Percentiles rank a stretch among this genome's conserved stretches.
These are phyloP conservation scores for Cyphellophora attinorum DNA, from an alignment of 2,329 filamentous ascomycete genomes.

Conservation along the genomic window DNA sequence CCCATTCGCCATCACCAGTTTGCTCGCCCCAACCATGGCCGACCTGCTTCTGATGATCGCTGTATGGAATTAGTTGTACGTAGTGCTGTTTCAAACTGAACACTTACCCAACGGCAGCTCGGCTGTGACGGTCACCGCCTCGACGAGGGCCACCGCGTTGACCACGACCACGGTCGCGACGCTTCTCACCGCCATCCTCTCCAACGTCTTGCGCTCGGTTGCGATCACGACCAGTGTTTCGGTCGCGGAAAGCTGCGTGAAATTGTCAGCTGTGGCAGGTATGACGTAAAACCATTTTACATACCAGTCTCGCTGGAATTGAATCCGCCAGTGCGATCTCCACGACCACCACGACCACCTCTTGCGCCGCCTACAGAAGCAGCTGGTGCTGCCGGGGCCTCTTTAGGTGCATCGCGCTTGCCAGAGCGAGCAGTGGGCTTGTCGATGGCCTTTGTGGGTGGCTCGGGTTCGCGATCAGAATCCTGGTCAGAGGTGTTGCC, in stretches of 20 bases:
- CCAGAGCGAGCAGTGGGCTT: conserved; percentile 66
- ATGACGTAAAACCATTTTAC: conserved; percentile 28
- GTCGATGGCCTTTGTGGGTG: conserved; percentile 81
- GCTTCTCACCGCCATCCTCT: conserved; percentile 32
- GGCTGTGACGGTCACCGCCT: conserved; percentile 55
- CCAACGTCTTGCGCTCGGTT: conserved; percentile 76
- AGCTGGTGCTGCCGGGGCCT: conserved; percentile 46
- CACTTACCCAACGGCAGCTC: conserved; percentile 49
- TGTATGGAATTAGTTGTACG: conserved; percentile 12
- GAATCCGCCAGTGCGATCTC: conserved; percentile 47
- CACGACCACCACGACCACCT: conserved; percentile 42
- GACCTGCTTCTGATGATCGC: conserved; percentile 40
- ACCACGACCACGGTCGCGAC: conserved; percentile 23
- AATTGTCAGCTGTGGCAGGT: conserved; percentile 7
- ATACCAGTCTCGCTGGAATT: conserved; percentile 80
- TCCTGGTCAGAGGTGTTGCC: conserved; percentile 63
- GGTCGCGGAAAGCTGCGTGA: conserved; percentile 73
- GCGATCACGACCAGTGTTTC: conserved; percentile 66
- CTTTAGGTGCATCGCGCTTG: conserved; percentile 80
- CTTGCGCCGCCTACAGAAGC: conserved; percentile 29
- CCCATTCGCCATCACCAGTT: conserved; percentile 73
- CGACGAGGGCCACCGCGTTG: conserved; percentile 36
- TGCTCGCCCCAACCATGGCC: conserved; percentile 81
- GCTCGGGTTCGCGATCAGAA: conserved; percentile 63
- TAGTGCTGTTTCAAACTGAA: conserved; percentile 2